A percentile compares a stretch with the other conserved stretches of the same genome.
Evolutionary conservation across 805 yeast genomes (phyloP).

Genomic region (Wickerhamiella spandovensis): DNA sequence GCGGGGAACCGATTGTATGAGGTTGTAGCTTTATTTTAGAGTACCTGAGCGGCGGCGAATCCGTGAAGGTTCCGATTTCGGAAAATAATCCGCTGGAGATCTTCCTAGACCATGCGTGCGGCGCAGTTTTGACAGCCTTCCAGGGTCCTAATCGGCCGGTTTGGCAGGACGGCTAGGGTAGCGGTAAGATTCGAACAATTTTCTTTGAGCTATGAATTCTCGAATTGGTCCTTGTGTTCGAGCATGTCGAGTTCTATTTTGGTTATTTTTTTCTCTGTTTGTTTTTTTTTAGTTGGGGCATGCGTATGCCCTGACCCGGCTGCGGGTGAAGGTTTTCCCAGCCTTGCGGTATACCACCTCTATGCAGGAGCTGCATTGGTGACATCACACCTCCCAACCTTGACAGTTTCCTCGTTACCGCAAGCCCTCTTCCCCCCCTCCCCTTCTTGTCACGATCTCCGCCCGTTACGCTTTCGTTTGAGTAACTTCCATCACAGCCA

Average conservation of each 20-base stretch:
- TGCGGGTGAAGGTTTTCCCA: background rate
- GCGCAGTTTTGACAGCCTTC: too few species aligned
- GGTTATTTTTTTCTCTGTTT: background rate
- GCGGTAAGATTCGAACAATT: too few species aligned
- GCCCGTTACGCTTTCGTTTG: too few species aligned
- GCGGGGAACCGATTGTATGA: too few species aligned
- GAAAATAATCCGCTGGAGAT: too few species aligned
- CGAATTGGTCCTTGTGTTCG: too few species aligned
- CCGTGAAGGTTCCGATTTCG: too few species aligned
- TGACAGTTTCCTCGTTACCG: background rate
- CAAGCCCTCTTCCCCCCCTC: background rate
- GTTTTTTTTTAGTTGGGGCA: background rate
- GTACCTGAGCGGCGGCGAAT: too few species aligned
- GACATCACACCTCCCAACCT: background rate
- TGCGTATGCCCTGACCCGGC: background rate
- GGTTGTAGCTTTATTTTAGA: too few species aligned
- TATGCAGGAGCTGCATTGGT: background rate
- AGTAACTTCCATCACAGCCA: background rate
- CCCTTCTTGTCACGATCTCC: background rate
- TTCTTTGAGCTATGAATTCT: background rate
- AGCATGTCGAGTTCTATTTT: too few species aligned
- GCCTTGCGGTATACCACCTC: background rate
- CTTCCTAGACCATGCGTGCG: too few species aligned
- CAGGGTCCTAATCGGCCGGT: background rate
- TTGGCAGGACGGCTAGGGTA: too few species aligned